phyloP scores from a whole-genome alignment of 805 yeast genomes.

The Saccharomycopsis guyanensis region DNA sequence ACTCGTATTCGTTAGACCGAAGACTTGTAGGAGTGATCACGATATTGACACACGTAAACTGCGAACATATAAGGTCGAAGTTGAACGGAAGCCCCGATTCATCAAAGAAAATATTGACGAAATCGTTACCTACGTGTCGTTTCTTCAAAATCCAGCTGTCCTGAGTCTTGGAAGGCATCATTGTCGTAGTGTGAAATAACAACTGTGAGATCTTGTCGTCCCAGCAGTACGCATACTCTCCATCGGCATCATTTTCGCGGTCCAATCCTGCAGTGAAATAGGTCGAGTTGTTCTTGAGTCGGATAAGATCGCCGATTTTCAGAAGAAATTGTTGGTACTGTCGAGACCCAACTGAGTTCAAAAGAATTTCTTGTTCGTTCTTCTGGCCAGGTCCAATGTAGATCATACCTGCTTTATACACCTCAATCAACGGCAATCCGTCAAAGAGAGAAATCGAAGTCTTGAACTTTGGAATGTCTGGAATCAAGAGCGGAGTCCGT shows the following conservation, averaged over 20 bases:
- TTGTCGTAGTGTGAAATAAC: constrained; percentile 70
- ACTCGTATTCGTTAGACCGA: constrained; percentile 4
- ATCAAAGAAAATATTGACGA: constrained; percentile 73
- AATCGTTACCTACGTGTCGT: constrained; percentile 80
- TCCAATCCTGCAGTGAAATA: constrained; percentile 76
- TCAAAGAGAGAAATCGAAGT: constrained; percentile 61
- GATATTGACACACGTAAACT: constrained; percentile 75
- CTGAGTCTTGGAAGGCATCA: constrained; percentile 55
- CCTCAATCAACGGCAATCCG: constrained; percentile 68
- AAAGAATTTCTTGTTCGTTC: constrained; percentile 54
- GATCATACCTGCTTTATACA: constrained; percentile 70
- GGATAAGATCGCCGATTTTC: constrained; percentile 52
- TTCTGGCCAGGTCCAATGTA: constrained; percentile 66
- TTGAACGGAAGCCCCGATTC: constrained; percentile 64
- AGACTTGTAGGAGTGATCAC: constrained; percentile 55
- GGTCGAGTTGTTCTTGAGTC: constrained; percentile 43
- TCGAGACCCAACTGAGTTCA: constrained; percentile 56
- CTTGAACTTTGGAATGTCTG: constrained; percentile 29
- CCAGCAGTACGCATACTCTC: constrained; percentile 70
- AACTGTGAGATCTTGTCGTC: constrained; percentile 62
- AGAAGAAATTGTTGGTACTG: constrained; percentile 53
- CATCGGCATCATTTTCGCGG: constrained; percentile 60
- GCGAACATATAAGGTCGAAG: constrained; percentile 64
- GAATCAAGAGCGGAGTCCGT: constrained; percentile 21
- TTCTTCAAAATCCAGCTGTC: constrained; percentile 40